These are phyloP conservation scores for Pseudocercospora cruenta DNA, from an alignment of 2,329 filamentous ascomycete genomes.

Conservation along the genomic window DNA sequence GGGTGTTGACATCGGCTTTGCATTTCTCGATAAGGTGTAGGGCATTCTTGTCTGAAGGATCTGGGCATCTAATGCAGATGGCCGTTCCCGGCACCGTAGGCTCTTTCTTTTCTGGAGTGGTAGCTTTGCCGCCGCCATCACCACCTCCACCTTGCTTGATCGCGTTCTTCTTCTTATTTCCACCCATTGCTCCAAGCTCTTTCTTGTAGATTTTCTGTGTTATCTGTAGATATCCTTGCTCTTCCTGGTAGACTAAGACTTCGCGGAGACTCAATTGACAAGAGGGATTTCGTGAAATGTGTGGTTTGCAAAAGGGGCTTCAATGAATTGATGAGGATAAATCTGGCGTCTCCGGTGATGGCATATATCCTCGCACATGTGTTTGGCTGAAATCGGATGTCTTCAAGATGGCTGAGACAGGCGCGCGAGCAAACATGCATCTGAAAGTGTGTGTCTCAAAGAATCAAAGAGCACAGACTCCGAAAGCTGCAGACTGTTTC, in stretches of 20 bases:
- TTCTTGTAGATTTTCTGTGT: not conserved
- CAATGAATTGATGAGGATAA: not conserved
- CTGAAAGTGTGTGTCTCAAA: not conserved
- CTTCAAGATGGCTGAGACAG: not conserved
- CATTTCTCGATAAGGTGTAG: not conserved
- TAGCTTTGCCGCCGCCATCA: not conserved
- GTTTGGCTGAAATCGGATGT: not conserved
- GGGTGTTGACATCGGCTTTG: not conserved
- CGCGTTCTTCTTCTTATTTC: not conserved
- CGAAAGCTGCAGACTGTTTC: not conserved
- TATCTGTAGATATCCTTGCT: not conserved
- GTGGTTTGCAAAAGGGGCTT: not conserved
- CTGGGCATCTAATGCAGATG: not conserved
- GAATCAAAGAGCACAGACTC: not conserved
- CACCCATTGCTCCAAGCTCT: not conserved
- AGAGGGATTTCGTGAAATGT: not conserved
- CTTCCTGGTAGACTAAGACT: not conserved
- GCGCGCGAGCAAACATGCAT: not conserved
- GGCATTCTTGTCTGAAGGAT: not conserved
- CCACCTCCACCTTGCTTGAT: not conserved
- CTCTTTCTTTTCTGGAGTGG: not conserved
- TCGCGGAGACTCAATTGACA: not conserved
- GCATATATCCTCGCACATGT: not conserved
- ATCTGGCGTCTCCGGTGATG: not conserved
- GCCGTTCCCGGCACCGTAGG: not conserved